A percentile compares a stretch with the other conserved stretches of the same genome.
Conservation (phyloP, 2,329 filamentous ascomycete genomes). For the Aspergillus brasiliensis region DNA sequence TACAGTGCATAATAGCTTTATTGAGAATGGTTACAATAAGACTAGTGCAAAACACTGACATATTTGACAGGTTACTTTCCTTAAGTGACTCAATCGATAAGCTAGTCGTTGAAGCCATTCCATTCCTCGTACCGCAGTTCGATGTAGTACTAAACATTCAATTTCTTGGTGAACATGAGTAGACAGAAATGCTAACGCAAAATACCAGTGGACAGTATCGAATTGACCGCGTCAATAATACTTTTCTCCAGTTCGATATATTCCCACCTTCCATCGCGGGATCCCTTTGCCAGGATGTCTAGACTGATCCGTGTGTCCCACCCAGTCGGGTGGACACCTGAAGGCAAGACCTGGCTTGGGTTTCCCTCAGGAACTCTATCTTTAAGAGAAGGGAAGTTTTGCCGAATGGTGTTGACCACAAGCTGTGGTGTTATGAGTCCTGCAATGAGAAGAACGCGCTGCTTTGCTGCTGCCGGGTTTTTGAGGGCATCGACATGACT, state of each 20-base stretch:
- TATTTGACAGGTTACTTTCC: too few relatives aligned
- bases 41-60: too few relatives aligned
- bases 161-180: too few relatives aligned
- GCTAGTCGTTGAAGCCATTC: too few relatives aligned
- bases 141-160: too few relatives aligned
- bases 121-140: too few relatives aligned
- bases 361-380: conserved; percentile 52
- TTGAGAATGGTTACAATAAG: too few relatives aligned
- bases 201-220: conserved; percentile 9
- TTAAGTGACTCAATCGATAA: too few relatives aligned
- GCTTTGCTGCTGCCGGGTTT: conserved; percentile 9
- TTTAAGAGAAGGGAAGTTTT: conserved; percentile 54
- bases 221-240: conserved; percentile 28
- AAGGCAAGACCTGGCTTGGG: conserved; percentile 23
- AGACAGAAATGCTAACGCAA: too few relatives aligned
- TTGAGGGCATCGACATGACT: conserved; percentile 14
- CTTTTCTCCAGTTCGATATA: conserved; percentile 31
- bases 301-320: conserved; percentile 23
- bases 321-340: conserved; percentile 24
- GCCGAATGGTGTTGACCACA: conserved; percentile 49
- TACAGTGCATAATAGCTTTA: too few relatives aligned
- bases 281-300: conserved; percentile 16
- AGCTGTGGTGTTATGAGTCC: conserved; percentile 52
- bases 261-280: conserved; percentile 18
- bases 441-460: conserved; percentile 53